Evolutionary conservation across 306 rosid species (phyloP), one percentile per base, ranked within the genome.

Genomic region (Mimosa pudica): DNA sequence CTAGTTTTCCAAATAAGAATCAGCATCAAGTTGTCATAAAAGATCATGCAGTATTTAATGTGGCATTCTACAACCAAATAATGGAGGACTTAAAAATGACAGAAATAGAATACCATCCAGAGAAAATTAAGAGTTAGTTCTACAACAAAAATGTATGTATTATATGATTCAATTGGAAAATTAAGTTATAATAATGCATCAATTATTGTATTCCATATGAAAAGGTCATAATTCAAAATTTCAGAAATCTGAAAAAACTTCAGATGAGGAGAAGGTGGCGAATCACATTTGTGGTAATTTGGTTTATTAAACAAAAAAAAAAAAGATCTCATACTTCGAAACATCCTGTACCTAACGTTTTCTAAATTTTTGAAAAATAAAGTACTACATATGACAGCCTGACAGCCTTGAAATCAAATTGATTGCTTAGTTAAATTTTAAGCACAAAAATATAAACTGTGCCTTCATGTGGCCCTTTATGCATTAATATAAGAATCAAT

Each of bases 31-130:
- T 24, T 10, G 64, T 71, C 67, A 51, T 62, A 48, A 82, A 44
- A 32, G 7, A n/a, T 54, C 48, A 64, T 72, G 35, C 58, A 71
- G 44, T 10, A 8, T 66, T 66, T 24, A 11, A 14, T 7, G 36
- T 41, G 48, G 55, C 70, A 70, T 38, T 18, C 66, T 32, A 36
- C 66, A 76, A 76, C 58, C 47, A 70, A 57, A 68, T 54, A 81
- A 46, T 46, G 66, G 79, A 55, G 30, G 44, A 35, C 8, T n/a
- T 4, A 55, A 60, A 70, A 54, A 16, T 17, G 24, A n/a, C 61
- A 54, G 58, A 52, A 54, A 54, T 14, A 52, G 2, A 52, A 13
- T 16, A 52, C 17, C 24, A 16, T 5, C 8, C 8, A 4, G 24
- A 52, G 18, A 52, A 52, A 52, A 20, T 16, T 2, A 52, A 52